Evolutionary conservation across 345 rosid genomes (phyloP).

Genomic region (Litchi chinensis): DNA sequence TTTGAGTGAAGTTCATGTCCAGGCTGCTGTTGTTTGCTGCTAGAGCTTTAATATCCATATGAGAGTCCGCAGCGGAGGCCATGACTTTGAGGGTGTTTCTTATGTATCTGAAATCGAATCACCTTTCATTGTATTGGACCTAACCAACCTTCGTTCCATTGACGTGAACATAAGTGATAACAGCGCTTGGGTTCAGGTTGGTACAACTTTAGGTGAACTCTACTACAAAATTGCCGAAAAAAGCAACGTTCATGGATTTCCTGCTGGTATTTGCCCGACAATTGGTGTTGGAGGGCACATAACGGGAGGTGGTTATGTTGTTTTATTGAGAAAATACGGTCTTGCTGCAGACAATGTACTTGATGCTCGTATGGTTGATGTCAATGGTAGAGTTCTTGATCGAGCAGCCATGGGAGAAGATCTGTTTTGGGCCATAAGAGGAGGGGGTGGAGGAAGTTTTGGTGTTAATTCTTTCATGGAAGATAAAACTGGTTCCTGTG

Average conservation of each 20-base stretch:
- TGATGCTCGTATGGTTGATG: not conserved
- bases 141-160: not conserved
- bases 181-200: constrained; percentile 1
- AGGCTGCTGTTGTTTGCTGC: constrained; percentile 36
- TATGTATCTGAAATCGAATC: not conserved
- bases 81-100: not conserved
- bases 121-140: not conserved
- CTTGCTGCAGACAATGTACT: not conserved
- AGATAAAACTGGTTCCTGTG: constrained; percentile 62
- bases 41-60: constrained; percentile 44
- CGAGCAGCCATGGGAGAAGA: not conserved
- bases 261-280: not conserved
- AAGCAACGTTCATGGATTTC: not conserved
- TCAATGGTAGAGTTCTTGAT: not conserved
- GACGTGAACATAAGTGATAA: not conserved
- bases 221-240: not conserved
- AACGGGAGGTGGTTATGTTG: not conserved
- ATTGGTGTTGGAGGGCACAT: not conserved
- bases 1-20: not conserved
- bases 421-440: not conserved
- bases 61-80: constrained; percentile 26
- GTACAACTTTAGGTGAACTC: not conserved
- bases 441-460: not conserved
- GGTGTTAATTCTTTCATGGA: constrained; percentile 56
- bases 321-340: not conserved